A percentile compares a stretch with the other conserved stretches of the same genome.
Conservation (phyloP, 495 filamentous ascomycete species). For the Annulohypoxylon bovei region DNA sequence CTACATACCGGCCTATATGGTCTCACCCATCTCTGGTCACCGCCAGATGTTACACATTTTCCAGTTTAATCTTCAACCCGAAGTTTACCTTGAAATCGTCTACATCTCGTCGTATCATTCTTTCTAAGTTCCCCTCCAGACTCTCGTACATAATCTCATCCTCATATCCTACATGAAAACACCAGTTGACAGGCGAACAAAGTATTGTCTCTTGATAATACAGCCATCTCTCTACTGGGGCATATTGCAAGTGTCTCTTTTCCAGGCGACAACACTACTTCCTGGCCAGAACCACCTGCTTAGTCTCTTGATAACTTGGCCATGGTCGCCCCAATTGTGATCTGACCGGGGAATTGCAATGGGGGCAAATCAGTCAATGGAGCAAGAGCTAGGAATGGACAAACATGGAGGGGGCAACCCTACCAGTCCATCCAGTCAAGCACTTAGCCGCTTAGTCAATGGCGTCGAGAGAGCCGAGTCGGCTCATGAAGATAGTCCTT, state of each 20-base stretch:
- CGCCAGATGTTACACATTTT: not conserved
- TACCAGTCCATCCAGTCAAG: not conserved
- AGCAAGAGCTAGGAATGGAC: not conserved
- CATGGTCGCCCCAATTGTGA: not conserved
- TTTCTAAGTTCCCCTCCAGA: not conserved
- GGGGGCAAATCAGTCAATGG: conserved; percentile 1
- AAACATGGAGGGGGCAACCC: not conserved
- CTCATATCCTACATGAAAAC: not conserved
- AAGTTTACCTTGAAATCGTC: not conserved
- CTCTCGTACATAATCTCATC: not conserved
- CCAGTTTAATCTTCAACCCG: not conserved
- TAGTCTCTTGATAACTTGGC: not conserved
- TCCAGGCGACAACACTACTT: not conserved
- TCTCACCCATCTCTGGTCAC: not conserved
- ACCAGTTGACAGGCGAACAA: not conserved
- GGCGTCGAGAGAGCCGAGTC: not conserved
- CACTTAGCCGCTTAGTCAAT: not conserved
- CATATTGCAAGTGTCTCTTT: not conserved
- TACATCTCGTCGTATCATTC: not conserved
- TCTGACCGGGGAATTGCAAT: not conserved
- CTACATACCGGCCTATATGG: not conserved
- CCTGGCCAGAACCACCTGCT: not conserved
- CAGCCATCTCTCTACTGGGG: not conserved
- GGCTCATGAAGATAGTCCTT: not conserved
- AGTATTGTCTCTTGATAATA: not conserved